Evolutionary conservation across 2,329 filamentous ascomycete species (phyloP).

Genomic region (Phaeomoniella chlamydospora): DNA sequence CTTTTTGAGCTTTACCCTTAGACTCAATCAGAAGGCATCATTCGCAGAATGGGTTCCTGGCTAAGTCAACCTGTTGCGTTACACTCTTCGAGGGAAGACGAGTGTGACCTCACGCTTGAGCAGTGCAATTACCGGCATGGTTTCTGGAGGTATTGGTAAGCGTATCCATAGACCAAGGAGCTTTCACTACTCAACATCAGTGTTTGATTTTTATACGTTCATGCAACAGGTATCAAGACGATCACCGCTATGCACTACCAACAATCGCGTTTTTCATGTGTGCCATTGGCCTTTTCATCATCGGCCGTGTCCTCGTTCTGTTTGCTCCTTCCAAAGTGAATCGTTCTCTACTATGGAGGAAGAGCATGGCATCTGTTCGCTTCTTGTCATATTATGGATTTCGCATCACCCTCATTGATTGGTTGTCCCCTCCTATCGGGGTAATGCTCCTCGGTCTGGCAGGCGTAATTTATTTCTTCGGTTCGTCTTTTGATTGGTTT

Average conservation of each 20-base stretch:
- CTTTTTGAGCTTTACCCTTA: too few species aligned
- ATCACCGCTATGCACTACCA: slow-evolving; percentile 36
- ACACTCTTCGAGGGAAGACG: slow-evolving; percentile 19
- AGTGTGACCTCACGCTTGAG: slow-evolving; percentile 22
- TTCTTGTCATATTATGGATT: slow-evolving; percentile 28
- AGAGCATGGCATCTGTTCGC: slow-evolving; percentile 20
- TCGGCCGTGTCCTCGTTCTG: slow-evolving; percentile 21
- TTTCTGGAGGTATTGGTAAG: slow-evolving; percentile 36
- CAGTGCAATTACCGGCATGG: slow-evolving; percentile 30
- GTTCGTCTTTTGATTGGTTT: slow-evolving; percentile 11
- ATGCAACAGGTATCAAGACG: slow-evolving; percentile 36
- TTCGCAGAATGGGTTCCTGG: slow-evolving; percentile 17
- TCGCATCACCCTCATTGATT: slow-evolving; percentile 17
- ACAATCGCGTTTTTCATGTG: slow-evolving; percentile 39
- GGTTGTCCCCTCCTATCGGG: slow-evolving; percentile 31
- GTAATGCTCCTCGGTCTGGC: slow-evolving; percentile 23
- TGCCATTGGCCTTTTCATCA: slow-evolving; percentile 32
- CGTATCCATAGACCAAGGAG: too few species aligned
- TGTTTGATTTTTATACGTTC: too few species aligned
- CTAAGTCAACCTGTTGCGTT: slow-evolving; percentile 26
- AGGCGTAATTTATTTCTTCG: slow-evolving; percentile 32
- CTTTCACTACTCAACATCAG: too few species aligned
- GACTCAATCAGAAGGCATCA: too few species aligned
- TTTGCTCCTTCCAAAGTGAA: slow-evolving; percentile 16
- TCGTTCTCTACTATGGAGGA: slow-evolving; percentile 16